phyloP scores from a whole-genome alignment of 2,329 filamentous ascomycete species.

The Diaporthe sp. region DNA sequence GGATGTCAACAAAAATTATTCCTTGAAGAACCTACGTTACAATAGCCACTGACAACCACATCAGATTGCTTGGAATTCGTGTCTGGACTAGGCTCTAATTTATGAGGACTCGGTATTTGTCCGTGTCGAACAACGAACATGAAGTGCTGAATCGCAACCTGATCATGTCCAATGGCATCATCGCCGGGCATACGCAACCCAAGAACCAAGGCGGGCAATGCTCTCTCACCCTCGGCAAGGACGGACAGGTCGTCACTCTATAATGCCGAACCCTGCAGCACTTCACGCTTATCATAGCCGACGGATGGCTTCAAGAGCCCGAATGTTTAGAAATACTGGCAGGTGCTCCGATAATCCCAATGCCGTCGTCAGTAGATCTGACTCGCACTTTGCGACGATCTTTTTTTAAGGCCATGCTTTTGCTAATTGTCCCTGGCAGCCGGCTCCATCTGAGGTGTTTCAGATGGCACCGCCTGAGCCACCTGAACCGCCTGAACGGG shows the following conservation, averaged over 20 bases:
- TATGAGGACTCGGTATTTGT: neutral
- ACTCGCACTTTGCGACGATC: constrained; percentile 22
- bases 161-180: neutral
- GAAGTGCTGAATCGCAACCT: neutral
- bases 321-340: constrained; percentile 7
- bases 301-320: constrained; percentile 17
- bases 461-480: constrained; percentile 21
- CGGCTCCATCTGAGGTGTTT: constrained; percentile 10
- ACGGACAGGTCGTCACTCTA: neutral
- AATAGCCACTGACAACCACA: neutral
- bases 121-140: neutral
- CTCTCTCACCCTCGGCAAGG: neutral
- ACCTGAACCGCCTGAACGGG: constrained; percentile 1
- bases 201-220: neutral
- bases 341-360: constrained; percentile 2
- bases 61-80: neutral
- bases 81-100: too few species aligned
- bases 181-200: neutral
- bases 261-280: neutral
- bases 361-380: neutral
- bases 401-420: constrained; percentile 8
- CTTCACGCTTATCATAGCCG: neutral
- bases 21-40: neutral
- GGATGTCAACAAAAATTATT: neutral
- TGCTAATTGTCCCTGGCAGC: neutral